Percentiles rank a stretch among this genome's conserved stretches.
Conservation (phyloP, 1,139 yeast genomes). For the Fermentozyma sake region DNA sequence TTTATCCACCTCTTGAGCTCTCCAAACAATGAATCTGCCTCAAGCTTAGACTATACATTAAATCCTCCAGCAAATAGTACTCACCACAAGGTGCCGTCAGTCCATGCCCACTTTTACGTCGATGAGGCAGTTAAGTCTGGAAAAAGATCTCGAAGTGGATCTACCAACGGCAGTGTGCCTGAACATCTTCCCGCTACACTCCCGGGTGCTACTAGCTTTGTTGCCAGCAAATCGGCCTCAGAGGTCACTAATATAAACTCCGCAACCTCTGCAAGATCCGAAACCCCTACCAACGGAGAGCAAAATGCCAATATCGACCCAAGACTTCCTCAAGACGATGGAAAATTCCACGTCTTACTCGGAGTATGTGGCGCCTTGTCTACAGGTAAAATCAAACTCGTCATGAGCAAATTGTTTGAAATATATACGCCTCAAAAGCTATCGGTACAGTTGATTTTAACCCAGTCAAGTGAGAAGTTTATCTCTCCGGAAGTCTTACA, state of each 20-base stretch:
- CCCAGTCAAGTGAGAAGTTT: slow-evolving; percentile 80
- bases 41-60: slow-evolving; percentile 24
- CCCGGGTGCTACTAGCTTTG: too few relatives aligned
- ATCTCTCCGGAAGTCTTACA: slow-evolving; percentile 53
- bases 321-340: slow-evolving; percentile 85
- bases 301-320: slow-evolving; percentile 63
- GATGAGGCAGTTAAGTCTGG: slow-evolving; percentile 60
- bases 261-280: not conserved
- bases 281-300: slow-evolving; percentile 20
- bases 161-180: slow-evolving; percentile 21
- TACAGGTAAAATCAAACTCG: slow-evolving; percentile 67
- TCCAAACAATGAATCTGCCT: slow-evolving; percentile 17
- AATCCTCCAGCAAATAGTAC: slow-evolving; percentile 29
- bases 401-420: slow-evolving; percentile 72
- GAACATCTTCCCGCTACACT: not conserved
- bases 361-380: slow-evolving; percentile 92
- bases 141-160: slow-evolving; percentile 40
- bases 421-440: slow-evolving; percentile 72
- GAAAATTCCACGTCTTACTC: slow-evolving; percentile 76
- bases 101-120: slow-evolving; percentile 78
- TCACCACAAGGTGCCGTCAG: slow-evolving; percentile 57
- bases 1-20: too few relatives aligned
- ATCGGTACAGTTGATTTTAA: slow-evolving; percentile 75
- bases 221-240: too few relatives aligned
- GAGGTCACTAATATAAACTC: not conserved